Percentiles rank a stretch among this genome's conserved stretches.
Conservation (phyloP, 2,329 filamentous ascomycete genomes). For the Blastomyces parvus region DNA sequence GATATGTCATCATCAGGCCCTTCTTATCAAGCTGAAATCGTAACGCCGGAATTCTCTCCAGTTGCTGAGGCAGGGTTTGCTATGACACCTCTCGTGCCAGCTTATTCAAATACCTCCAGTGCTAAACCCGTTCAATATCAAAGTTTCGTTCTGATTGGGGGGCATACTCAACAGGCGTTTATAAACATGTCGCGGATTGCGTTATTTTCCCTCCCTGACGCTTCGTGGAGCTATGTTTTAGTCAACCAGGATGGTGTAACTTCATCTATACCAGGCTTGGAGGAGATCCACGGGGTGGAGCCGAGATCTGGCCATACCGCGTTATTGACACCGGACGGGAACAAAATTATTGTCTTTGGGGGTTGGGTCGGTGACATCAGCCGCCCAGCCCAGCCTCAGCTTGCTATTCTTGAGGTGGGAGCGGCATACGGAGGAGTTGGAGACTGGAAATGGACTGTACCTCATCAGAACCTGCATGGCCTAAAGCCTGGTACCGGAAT, state of each 20-base stretch:
- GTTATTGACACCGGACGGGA: conserved; percentile 68
- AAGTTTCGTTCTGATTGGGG: conserved; percentile 72
- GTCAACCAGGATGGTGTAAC: conserved; percentile 42
- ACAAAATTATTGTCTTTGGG: conserved; percentile 66
- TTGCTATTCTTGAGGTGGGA: conserved; percentile 67
- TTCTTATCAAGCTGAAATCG: conserved; percentile 39
- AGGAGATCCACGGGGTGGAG: conserved; percentile 50
- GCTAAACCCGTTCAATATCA: conserved; percentile 61
- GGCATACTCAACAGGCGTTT: conserved; percentile 73
- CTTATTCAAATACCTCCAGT: conserved; percentile 55
- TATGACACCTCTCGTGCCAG: conserved; percentile 62
- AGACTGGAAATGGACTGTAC: conserved; percentile 38
- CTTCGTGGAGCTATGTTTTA: conserved; percentile 72
- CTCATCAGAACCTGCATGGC: conserved; percentile 31
- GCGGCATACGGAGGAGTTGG: conserved; percentile 54
- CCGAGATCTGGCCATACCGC: conserved; percentile 84
- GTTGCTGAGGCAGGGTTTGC: conserved; percentile 80
- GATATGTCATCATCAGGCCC: conserved; percentile 14
- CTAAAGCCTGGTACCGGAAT: conserved; percentile 40
- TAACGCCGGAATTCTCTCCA: conserved; percentile 52
- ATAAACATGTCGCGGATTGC: conserved; percentile 91
- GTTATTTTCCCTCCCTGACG: conserved; percentile 75
- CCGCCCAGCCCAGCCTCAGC: conserved; percentile 69
- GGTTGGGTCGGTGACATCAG: conserved; percentile 83
- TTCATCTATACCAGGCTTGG: conserved; percentile 49